These are phyloP conservation scores for Lactifluus rugatus DNA, from an alignment of 768 basidiomycete genomes.

Conservation along the genomic window DNA sequence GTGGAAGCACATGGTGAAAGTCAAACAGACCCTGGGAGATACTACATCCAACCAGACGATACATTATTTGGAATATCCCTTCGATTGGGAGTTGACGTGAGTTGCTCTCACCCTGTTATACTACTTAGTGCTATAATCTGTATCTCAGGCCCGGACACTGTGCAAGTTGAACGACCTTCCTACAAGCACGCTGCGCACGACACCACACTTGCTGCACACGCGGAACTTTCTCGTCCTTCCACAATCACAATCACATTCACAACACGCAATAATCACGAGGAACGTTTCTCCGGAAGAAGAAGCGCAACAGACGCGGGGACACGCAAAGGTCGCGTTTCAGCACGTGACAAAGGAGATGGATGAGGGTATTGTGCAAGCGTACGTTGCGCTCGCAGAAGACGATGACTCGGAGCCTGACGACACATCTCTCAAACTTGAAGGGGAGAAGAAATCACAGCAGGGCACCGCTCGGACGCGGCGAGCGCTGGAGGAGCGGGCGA, in stretches of 20 bases:
- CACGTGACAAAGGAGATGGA: conserved; percentile 61
- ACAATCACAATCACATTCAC: conserved; percentile 24
- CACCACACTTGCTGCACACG: conserved; percentile 67
- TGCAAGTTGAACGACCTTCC: conserved; percentile 62
- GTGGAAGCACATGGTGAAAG: not conserved
- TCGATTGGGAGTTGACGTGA: conserved; percentile 38
- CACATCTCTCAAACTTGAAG: conserved; percentile 21
- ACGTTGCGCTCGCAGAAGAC: conserved; percentile 54
- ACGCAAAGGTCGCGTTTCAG: conserved; percentile 53
- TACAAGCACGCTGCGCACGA: conserved; percentile 52
- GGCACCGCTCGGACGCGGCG: not conserved
- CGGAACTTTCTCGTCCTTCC: conserved; percentile 49
- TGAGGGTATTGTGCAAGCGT: conserved; percentile 54
- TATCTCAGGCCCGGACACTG: conserved; percentile 42
- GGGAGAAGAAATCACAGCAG: conserved; percentile 8
- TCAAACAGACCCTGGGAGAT: not conserved
- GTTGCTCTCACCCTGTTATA: conserved; percentile 21
- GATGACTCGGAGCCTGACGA: conserved; percentile 20
- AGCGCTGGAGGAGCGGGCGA: conserved; percentile 40
- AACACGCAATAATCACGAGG: conserved; percentile 15
- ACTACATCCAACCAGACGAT: conserved; percentile 17
- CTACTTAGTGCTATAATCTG: not conserved
- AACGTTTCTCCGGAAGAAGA: conserved; percentile 30
- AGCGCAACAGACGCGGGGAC: conserved; percentile 38
- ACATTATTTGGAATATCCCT: conserved; percentile 16